phyloP scores from a whole-genome alignment of 306 rosid species.

The cucumber (Cucumis sativus) region DNA sequence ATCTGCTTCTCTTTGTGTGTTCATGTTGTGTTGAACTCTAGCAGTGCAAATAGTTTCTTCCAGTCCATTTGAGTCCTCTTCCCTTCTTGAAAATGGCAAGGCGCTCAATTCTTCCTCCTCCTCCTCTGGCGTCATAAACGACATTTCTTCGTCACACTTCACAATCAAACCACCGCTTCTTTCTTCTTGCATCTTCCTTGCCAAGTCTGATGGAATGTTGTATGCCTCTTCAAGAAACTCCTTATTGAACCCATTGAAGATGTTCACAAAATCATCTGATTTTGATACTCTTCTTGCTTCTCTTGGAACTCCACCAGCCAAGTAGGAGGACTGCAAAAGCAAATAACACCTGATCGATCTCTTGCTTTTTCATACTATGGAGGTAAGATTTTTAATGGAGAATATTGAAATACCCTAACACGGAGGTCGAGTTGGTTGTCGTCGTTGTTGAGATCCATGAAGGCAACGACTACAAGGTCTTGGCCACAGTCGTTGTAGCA shows the following conservation, averaged over 20 bases:
- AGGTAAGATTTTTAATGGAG: neutral
- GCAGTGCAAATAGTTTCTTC: slow-evolving; percentile 15
- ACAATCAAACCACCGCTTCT: neutral
- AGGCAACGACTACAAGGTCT: slow-evolving; percentile 6
- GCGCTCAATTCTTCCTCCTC: neutral
- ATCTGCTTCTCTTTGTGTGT: slow-evolving; percentile 9
- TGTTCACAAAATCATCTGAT: neutral
- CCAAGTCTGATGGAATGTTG: slow-evolving; percentile 8
- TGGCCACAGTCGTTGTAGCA: slow-evolving; percentile 12
- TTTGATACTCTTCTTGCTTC: neutral
- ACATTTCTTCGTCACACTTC: slow-evolving; percentile 9
- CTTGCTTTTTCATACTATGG: no score
- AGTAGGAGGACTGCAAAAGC: neutral
- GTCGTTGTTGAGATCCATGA: slow-evolving; percentile 16
- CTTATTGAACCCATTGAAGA: neutral
- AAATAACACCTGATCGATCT: no score
- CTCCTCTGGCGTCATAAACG: slow-evolving; percentile 7
- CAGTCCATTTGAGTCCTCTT: neutral
- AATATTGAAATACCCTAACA: slow-evolving; percentile 1
- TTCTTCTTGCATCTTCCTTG: neutral
- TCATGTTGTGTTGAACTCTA: slow-evolving; percentile 11
- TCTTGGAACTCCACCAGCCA: slow-evolving; percentile 14
- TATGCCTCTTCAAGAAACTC: slow-evolving; percentile 14
- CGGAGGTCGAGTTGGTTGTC: slow-evolving; percentile 19
- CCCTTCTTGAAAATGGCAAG: neutral